phyloP scores from a whole-genome alignment of 1,284 basidiomycete species.

The Fomitopsis pinicola region DNA sequence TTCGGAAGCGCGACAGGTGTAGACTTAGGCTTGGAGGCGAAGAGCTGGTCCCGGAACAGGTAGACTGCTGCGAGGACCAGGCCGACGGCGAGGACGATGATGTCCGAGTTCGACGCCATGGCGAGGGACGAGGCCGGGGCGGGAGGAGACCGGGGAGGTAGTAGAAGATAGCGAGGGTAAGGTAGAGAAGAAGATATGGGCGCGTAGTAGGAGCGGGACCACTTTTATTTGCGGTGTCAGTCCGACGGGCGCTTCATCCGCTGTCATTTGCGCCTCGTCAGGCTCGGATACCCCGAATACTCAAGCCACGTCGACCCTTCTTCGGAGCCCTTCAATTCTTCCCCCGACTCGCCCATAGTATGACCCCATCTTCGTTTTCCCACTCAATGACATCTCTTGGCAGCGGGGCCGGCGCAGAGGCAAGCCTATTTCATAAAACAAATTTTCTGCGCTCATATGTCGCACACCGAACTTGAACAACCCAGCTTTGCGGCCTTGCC shows the following conservation, averaged over 20 bases:
- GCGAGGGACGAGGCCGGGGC: constrained; percentile 15
- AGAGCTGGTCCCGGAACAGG: constrained; percentile 76
- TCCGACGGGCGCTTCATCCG: neutral
- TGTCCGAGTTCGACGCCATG: constrained; percentile 60
- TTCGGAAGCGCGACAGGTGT: constrained; percentile 44
- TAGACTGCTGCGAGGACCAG: constrained; percentile 70
- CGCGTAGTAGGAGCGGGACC: neutral
- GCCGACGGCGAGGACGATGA: constrained; percentile 64
- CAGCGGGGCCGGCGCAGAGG: no score
- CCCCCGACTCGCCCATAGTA: neutral
- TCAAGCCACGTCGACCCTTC: neutral
- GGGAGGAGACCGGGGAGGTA: neutral
- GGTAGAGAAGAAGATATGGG: neutral
- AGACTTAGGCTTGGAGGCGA: constrained; percentile 57
- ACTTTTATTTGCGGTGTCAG: neutral
- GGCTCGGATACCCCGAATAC: neutral
- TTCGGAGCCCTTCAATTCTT: neutral
- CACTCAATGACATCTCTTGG: neutral
- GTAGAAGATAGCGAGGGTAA: neutral
- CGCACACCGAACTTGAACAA: no score
- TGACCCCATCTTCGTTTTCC: neutral
- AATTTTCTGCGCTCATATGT: no score
- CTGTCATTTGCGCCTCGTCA: constrained; percentile 4
- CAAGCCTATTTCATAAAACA: no score
- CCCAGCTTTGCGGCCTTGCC: no score